Conservation (phyloP, 257 asterid species). For the Rubia yunnanensis region DNA sequence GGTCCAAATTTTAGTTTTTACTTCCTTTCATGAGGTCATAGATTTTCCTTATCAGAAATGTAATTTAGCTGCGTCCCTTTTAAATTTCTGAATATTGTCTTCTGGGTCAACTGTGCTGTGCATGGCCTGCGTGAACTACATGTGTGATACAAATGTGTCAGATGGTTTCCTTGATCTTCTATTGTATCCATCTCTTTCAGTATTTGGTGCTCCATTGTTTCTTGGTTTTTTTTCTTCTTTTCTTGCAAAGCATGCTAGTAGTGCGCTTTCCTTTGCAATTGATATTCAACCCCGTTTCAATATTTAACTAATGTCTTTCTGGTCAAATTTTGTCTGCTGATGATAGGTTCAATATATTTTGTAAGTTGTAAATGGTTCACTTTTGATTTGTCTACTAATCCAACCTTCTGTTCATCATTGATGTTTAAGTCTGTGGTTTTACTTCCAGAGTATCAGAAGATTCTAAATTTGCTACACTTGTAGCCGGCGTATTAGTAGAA, state of each 20-base stretch:
- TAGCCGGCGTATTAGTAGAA: constrained; percentile 89
- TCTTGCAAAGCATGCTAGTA: not conserved
- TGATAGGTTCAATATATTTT: not conserved
- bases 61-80: not conserved
- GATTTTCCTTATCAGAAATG: not conserved
- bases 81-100: not conserved
- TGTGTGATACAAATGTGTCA: not conserved
- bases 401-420: constrained; percentile 12
- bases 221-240: not conserved
- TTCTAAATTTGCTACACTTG: constrained; percentile 48
- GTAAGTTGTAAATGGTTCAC: not conserved
- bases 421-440: constrained; percentile 11
- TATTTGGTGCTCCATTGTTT: not conserved
- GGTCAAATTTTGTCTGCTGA: not conserved
- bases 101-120: not conserved
- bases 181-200: not conserved
- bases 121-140: not conserved
- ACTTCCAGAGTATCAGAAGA: constrained; percentile 57
- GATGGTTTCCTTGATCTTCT: not conserved
- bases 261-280: not conserved
- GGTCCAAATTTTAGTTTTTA: not conserved
- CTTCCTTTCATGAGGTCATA: not conserved
- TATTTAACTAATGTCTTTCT: not conserved
- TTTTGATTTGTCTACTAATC: not conserved
- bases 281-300: not conserved